A percentile compares a stretch with the other conserved stretches of the same genome.
These are phyloP conservation scores for Boletus bicolor DNA, from an alignment of 768 basidiomycete genomes.

Conservation along the genomic window DNA sequence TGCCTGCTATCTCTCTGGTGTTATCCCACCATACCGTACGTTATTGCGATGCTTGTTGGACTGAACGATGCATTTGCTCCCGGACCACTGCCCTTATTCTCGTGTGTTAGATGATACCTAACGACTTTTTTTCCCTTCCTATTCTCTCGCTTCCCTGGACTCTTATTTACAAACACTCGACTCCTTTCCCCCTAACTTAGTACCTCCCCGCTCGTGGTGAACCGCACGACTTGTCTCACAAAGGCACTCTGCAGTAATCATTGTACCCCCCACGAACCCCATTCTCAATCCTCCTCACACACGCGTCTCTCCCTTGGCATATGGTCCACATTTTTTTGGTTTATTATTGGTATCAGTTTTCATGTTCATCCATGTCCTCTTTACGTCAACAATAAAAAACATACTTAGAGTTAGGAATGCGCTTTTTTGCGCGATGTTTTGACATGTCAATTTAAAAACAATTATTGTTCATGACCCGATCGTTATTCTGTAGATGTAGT, in stretches of 20 bases:
- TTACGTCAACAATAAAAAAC: not conserved
- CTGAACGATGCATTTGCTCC: conserved; percentile 1
- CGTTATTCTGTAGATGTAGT: not conserved
- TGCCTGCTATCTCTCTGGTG: not conserved
- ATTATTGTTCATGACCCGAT: not conserved
- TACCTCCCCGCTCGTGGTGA: not conserved
- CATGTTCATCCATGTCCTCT: not conserved
- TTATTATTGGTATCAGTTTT: not conserved
- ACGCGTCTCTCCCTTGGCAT: not conserved
- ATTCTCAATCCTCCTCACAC: no score
- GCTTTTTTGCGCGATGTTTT: not conserved
- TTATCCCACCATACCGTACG: not conserved
- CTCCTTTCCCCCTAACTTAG: conserved; percentile 10
- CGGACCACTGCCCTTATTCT: not conserved
- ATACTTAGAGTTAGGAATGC: not conserved
- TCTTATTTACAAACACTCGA: not conserved
- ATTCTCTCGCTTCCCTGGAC: conserved; percentile 14
- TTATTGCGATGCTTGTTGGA: conserved; percentile 13
- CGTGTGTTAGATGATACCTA: conserved; percentile 10
- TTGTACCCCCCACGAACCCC: no score
- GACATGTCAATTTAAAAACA: not conserved
- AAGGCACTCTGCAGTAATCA: not conserved
- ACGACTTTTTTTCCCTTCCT: not conserved
- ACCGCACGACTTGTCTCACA: not conserved
- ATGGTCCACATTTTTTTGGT: not conserved